phyloP scores from a whole-genome alignment of 2,329 filamentous ascomycete genomes.

The Myriosclerotinia curreyana region DNA sequence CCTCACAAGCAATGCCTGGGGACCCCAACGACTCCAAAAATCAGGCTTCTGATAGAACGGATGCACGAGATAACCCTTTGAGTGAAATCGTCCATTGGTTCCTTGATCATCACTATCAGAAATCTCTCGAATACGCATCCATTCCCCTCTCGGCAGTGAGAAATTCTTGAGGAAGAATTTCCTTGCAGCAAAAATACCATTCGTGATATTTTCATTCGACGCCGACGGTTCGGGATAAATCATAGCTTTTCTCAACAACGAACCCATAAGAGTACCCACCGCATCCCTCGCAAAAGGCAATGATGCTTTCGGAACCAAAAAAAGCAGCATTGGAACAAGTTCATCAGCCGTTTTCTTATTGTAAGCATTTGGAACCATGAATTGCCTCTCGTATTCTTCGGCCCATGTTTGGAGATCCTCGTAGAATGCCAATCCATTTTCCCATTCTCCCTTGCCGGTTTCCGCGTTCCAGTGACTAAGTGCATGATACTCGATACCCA shows the following conservation, averaged over 20 bases:
- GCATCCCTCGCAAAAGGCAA: constrained; percentile 50
- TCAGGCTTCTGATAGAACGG: constrained; percentile 64
- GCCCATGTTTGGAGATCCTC: constrained; percentile 50
- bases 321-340: constrained; percentile 59
- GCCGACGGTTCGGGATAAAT: constrained; percentile 48
- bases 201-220: constrained; percentile 43
- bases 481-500: constrained; percentile 56
- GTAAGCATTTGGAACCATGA: constrained; percentile 54
- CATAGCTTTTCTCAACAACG: constrained; percentile 62
- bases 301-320: constrained; percentile 48
- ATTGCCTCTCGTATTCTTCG: constrained; percentile 54
- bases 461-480: neutral
- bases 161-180: constrained; percentile 57
- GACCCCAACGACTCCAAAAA: constrained; percentile 61
- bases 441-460: constrained; percentile 43
- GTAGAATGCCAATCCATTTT: constrained; percentile 51
- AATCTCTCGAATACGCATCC: constrained; percentile 43
- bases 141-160: constrained; percentile 51
- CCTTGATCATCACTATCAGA: constrained; percentile 49
- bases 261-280: constrained; percentile 60
- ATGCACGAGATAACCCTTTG: constrained; percentile 54
- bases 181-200: constrained; percentile 50
- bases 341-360: constrained; percentile 55
- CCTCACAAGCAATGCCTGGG: constrained; percentile 49
- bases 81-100: constrained; percentile 50